phyloP scores from a whole-genome alignment of 306 rosid genomes.

The Vigna hirtella region DNA sequence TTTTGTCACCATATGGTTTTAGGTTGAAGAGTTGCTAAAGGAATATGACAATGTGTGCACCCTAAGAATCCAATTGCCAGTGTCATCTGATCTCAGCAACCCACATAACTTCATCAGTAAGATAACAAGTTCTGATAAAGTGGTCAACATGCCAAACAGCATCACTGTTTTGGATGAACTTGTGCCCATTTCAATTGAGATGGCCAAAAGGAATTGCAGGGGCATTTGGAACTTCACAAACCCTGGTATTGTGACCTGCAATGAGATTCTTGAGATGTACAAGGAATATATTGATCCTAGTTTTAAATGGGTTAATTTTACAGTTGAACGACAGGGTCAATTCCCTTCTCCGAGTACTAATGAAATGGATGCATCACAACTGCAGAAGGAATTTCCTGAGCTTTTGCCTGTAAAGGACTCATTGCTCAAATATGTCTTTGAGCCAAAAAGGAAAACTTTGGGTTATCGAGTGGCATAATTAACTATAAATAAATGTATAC shows the following conservation, averaged over 20 bases:
- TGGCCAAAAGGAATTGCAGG: conserved; percentile 60
- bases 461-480: conserved; percentile 35
- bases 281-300: conserved; percentile 57
- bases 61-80: conserved; percentile 63
- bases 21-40: conserved; percentile 68
- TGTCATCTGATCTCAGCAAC: conserved; percentile 63
- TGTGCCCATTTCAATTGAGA: conserved; percentile 65
- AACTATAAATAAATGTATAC: conserved; percentile 26
- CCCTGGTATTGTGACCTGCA: conserved; percentile 64
- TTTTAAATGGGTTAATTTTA: conserved; percentile 61
- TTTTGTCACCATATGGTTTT: conserved; percentile 20
- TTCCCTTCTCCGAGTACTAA: conserved; percentile 57
- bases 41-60: conserved; percentile 72
- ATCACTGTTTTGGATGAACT: conserved; percentile 69
- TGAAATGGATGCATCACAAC: conserved; percentile 46
- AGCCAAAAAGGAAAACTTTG: conserved; percentile 41
- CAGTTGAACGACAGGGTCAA: conserved; percentile 56
- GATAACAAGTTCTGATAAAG: conserved; percentile 57
- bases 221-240: conserved; percentile 74
- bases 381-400: conserved; percentile 44
- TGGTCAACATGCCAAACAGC: conserved; percentile 61
- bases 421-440: conserved; percentile 41
- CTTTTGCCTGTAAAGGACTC: conserved; percentile 33
- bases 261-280: conserved; percentile 75
- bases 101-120: conserved; percentile 66